phyloP scores from a whole-genome alignment of 2,329 filamentous ascomycete species.

The Lasiodiplodia sp. region DNA sequence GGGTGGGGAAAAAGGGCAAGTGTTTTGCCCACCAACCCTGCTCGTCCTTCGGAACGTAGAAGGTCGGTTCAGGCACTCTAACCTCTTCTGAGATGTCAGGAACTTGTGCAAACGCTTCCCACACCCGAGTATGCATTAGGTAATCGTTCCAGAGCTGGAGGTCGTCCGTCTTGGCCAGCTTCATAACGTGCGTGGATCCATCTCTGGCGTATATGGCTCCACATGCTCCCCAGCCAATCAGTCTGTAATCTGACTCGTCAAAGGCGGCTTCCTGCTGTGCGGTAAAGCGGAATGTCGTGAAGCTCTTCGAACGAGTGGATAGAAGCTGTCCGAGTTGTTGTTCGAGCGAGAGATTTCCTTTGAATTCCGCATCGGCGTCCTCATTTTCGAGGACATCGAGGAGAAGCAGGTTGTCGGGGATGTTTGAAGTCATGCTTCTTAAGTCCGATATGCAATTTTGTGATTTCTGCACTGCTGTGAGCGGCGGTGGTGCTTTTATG shows the following conservation, averaged over 20 bases:
- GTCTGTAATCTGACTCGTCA: neutral
- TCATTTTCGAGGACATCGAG: neutral
- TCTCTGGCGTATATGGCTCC: constrained; percentile 27
- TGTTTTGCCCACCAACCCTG: neutral
- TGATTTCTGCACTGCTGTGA: no score
- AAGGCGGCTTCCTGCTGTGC: neutral
- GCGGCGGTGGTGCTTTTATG: no score
- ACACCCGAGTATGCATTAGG: constrained; percentile 8
- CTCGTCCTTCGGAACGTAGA: neutral
- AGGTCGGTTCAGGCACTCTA: neutral
- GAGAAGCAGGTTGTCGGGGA: neutral
- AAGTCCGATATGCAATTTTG: neutral
- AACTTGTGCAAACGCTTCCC: neutral
- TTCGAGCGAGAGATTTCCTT: neutral
- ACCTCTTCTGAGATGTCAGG: neutral
- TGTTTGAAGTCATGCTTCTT: neutral
- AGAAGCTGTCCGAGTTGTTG: constrained; percentile 1
- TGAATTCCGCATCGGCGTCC: neutral
- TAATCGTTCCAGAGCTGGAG: constrained; percentile 32
- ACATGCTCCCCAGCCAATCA: constrained; percentile 29
- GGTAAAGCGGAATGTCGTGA: neutral
- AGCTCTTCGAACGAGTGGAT: neutral
- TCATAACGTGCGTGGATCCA: constrained; percentile 12
- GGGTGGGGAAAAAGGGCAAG: neutral
- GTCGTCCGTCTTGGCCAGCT: constrained; percentile 25